Evolutionary conservation across 1,284 basidiomycete genomes (phyloP), one percentile per base, ranked within the genome.

Genomic region (Cerioporus squamosus): DNA sequence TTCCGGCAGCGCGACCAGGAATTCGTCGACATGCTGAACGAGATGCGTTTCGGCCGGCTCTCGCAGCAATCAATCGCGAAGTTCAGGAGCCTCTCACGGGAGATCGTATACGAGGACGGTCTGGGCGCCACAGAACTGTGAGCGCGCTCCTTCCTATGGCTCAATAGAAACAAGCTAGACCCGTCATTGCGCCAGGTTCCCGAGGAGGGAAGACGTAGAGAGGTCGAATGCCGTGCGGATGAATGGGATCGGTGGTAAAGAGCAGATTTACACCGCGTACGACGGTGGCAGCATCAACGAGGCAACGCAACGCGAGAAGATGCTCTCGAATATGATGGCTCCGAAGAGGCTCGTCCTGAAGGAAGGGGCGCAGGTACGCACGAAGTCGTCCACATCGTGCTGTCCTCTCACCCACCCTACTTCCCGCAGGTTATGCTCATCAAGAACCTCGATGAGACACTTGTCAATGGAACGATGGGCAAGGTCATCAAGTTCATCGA

Each of bases 11-110:
- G 81, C 61, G 88, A 90, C 61, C 81, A 85, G 75, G 93, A 81
- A 22, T 96, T 97, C 70, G 85, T 95, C 55, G 81, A 91, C 70
- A 94, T 97, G 88, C 80, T 97, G 46, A 96, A 95, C 71, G 91
- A 94, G 68, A 94, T 97, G 93, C 86, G 95, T 20, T 93, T 91
- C 62, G 95, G 95, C 4, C 72, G 70, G n/a, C 74, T 95, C 53
- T 78, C 84, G 7, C 62, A 72, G 7, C 70, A 75, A 5, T 90
- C 90, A 0, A 83, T 90, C 54, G 57, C 71, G 5, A 81, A 78
- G 23, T 95, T 96, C 77, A 79, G 77, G 54, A 69, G 73, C 1
- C 77, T 97, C 7, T 78, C 81, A 3, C 81, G 93, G 17, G 73
- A 79, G 22, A 80, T 85, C 51, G 64, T 70, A 9, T 93, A 93